Base-by-base conservation (phyloP, 1,139 yeast species). In the Taphrina sp. region DNA sequence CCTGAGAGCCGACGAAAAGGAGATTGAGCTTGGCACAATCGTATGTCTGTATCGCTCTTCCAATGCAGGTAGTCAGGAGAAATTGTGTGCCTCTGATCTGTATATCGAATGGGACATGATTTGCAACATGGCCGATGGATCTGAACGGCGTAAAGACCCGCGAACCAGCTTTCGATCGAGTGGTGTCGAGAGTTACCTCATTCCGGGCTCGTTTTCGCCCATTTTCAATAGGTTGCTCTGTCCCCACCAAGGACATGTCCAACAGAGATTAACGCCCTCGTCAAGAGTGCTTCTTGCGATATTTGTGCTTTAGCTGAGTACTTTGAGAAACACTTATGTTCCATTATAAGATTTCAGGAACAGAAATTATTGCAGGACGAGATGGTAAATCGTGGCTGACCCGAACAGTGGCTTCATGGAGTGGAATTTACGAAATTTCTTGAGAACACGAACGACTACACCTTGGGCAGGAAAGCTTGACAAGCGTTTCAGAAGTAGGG, bases 21-120 rank as follows among this genome's bases (percentile, higher is more conserved):
- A 92, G 74, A 64, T 87, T 95, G 61, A 92, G 75, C 3, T 87
- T 88, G 39, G 62, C 51, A 38, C 61, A 95, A 72, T 92, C 98
- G 66, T 86, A 94, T 35, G 92, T 87, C 69, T 92, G 98, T 71
- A 92, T 88, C 1, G 94, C 79, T 58, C 81, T 77, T 3, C 96
- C 98, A 24, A 92, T 95, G 34, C 88, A 82, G 0, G 98, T 90
- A 10, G 86, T 95, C 45, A 88, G 80, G 64, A 90, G 85, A 65
- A 85, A 90, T 0, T 95, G 82, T 16, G 87, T 78, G 57, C 99
- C 99, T 58, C 92, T 75, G 1, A 92, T 81, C 28, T 97, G 95
- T 31, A 89, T 74, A 8, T 96, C 88, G 67, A 89, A 85, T 1
- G 97, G 97, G 1, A 79, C 76, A 29, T 81, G 83, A 66, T 88